phyloP scores from a whole-genome alignment of 176 grass and related monocot species.

The Lolium perenne region DNA sequence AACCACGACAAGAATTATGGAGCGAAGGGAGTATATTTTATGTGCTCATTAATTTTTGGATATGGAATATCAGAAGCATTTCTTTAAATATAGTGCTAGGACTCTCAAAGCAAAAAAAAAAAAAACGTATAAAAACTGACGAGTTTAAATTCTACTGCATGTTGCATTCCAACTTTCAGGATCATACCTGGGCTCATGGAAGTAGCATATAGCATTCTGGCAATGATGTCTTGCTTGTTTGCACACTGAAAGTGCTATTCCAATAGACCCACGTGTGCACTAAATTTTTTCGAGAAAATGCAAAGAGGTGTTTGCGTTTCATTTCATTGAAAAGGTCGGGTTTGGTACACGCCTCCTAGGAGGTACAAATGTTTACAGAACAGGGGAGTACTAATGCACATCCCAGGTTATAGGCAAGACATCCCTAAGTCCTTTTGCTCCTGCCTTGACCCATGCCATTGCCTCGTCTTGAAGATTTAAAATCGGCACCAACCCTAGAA shows the following conservation, averaged over 20 bases:
- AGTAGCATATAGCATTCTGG: neutral
- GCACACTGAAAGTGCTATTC: neutral
- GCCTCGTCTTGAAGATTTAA: neutral
- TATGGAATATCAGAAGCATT: neutral
- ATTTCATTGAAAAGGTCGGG: too few relatives aligned
- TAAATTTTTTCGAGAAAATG: too few relatives aligned
- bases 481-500: neutral
- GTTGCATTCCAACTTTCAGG: neutral
- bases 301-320: too few relatives aligned
- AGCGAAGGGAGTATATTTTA: neutral
- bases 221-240: slow-evolving; percentile 11
- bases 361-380: too few relatives aligned
- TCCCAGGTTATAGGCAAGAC: too few relatives aligned
- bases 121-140: neutral
- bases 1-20: too few relatives aligned
- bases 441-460: too few relatives aligned
- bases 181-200: neutral
- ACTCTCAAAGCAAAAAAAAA: neutral
- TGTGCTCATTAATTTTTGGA: neutral
- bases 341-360: too few relatives aligned
- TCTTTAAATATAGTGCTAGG: neutral
- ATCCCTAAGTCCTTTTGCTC: too few relatives aligned
- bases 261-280: neutral
- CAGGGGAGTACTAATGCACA: too few relatives aligned
- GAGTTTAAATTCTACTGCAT: slow-evolving; percentile 13